Percentiles rank a stretch among this genome's conserved stretches.
Conservation (phyloP, 805 yeast genomes). For the Kodamaea fukazawae region DNA sequence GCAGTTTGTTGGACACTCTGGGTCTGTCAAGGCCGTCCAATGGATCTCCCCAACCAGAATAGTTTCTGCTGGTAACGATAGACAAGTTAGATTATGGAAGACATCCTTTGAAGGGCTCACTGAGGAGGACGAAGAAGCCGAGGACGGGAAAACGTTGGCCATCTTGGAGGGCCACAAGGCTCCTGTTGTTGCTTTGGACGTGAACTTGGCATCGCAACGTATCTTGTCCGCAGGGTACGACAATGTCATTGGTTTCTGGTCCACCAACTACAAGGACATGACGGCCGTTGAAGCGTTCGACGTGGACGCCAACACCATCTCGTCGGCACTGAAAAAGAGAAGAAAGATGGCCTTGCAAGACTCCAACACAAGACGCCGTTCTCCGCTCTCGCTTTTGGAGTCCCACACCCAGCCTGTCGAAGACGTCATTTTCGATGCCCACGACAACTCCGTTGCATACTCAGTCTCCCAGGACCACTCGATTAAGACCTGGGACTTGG, state of each 20-base stretch:
- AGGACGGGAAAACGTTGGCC: conserved; percentile 75
- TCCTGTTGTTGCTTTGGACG: conserved; percentile 75
- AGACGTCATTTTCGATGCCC: conserved; percentile 69
- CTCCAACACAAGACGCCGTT: conserved; percentile 71
- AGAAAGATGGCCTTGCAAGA: conserved; percentile 77
- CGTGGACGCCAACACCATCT: conserved; percentile 44
- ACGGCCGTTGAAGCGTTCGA: conserved; percentile 50
- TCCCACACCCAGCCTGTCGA: conserved; percentile 88
- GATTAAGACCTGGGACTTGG: conserved; percentile 93
- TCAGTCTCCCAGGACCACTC: conserved; percentile 96
- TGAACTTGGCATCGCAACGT: conserved; percentile 50
- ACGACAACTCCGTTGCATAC: conserved; percentile 80
- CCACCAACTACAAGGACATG: conserved; percentile 82
- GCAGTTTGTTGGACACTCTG: conserved; percentile 85
- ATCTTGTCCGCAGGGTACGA: conserved; percentile 87
- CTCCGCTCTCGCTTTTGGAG: conserved; percentile 75
- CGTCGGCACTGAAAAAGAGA: conserved; percentile 84
- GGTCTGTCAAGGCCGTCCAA: conserved; percentile 76
- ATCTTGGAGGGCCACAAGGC: conserved; percentile 88
- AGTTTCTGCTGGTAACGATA: conserved; percentile 85
- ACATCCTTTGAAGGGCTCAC: conserved; percentile 48
- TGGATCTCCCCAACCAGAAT: conserved; percentile 76
- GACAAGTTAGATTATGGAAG: conserved; percentile 87
- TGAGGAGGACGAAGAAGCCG: conserved; percentile 43
- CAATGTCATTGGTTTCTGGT: conserved; percentile 80